These are phyloP conservation scores for Rubus parviflorus DNA, from an alignment of 306 rosid species.

Conservation along the genomic window DNA sequence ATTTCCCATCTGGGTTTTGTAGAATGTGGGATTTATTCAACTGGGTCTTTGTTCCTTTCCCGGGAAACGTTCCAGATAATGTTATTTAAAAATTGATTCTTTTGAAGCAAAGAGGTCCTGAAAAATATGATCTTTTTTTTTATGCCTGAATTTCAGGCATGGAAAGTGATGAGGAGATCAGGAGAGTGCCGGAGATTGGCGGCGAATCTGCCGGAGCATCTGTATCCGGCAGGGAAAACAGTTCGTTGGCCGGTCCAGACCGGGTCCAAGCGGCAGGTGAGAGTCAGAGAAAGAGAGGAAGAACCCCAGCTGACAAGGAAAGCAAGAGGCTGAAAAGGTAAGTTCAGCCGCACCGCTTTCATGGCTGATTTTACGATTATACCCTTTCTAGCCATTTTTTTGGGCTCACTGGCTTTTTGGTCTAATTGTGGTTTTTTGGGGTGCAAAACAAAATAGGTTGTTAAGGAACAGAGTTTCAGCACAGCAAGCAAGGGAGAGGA, in stretches of 20 bases:
- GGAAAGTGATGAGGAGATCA: slow-evolving; percentile 96
- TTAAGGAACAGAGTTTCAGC: slow-evolving; percentile 97
- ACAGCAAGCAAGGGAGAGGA: slow-evolving; percentile 98
- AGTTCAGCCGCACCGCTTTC: background rate
- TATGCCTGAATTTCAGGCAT: slow-evolving; percentile 40
- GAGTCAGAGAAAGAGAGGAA: slow-evolving; percentile 79
- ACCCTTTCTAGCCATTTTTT: background rate
- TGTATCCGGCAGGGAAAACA: slow-evolving; percentile 55
- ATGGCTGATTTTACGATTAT: background rate
- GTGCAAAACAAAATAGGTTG: slow-evolving; percentile 43
- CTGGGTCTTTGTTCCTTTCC: background rate
- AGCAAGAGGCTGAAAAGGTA: slow-evolving; percentile 92
- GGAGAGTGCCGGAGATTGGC: slow-evolving; percentile 94
- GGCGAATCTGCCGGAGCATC: slow-evolving; percentile 87
- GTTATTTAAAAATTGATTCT: background rate
- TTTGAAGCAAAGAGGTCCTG: background rate
- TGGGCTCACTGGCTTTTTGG: slow-evolving; percentile 31
- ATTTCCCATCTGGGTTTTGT: slow-evolving; percentile 16
- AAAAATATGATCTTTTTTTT: background rate
- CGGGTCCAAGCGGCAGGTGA: slow-evolving; percentile 66
- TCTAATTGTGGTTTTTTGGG: background rate
- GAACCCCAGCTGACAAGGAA: slow-evolving; percentile 94
- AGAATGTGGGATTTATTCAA: background rate
- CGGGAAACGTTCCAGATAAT: background rate
- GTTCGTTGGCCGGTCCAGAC: slow-evolving; percentile 65